A percentile compares a stretch with the other conserved stretches of the same genome.
Conservation (phyloP, 78 protist species). For the Dictyostelium brefeldianum region DNA sequence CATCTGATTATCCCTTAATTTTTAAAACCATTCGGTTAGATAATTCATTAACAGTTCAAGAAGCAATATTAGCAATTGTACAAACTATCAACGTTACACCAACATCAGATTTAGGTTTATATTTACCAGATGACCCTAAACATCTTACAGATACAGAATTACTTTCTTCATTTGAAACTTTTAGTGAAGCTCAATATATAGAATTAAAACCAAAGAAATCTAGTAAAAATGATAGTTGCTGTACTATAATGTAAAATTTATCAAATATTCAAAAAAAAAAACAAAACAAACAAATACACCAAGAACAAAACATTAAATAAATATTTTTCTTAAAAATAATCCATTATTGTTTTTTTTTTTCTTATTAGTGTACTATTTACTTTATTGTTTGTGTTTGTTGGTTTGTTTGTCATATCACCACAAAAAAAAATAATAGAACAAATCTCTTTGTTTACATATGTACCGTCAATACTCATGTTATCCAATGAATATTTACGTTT, state of each 20-base stretch:
- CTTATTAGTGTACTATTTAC: no score
- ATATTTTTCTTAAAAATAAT: no score
- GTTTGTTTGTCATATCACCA: no score
- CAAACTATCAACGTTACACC: slow-evolving; percentile 60
- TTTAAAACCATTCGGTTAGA: slow-evolving; percentile 61
- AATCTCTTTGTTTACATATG: no score
- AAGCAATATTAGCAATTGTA: slow-evolving; percentile 59
- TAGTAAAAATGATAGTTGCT: not conserved
- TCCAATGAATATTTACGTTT: no score
- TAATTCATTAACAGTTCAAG: slow-evolving; percentile 57
- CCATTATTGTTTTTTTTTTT: no score
- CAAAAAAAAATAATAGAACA: no score
- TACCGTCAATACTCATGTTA: no score
- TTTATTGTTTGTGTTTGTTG: no score
- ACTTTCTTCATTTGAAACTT: slow-evolving; percentile 18
- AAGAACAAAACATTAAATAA: no score
- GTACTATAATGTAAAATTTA: slow-evolving; percentile 36
- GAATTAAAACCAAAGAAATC: slow-evolving; percentile 37
- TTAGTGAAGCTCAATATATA: slow-evolving; percentile 32
- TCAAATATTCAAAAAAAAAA: not conserved
- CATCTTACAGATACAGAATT: slow-evolving; percentile 1
- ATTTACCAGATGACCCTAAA: slow-evolving; percentile 39
- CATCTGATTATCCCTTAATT: slow-evolving; percentile 65
- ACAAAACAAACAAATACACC: no score
- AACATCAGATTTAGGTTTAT: slow-evolving; percentile 65